Evolutionary conservation across 257 asterid genomes (phyloP), one percentile per base, ranked within the genome.

Genomic region (Capsicum pubescens): DNA sequence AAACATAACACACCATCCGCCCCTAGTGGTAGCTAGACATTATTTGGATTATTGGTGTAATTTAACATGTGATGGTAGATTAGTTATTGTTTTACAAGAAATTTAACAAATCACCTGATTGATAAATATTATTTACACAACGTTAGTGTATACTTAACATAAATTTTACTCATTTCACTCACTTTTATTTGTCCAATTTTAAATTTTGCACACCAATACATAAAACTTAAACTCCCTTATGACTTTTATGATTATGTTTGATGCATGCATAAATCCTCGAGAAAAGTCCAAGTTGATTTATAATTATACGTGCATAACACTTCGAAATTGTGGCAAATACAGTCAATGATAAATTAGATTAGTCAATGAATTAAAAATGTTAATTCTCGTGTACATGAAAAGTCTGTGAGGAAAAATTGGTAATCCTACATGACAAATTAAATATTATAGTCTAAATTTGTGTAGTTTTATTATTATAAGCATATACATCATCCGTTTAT

Each of bases 271-370:
- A 3, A 11, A 11, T 17, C 80, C 70, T 63, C 9, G 9, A 19
- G 68, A 61, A 61, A 61, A 21, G 39, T 17, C 39, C 26, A 16
- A 69, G 35, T 69, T 8, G 7, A 69, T 16, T 7, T 69, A 42
- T n/a, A n/a, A n/a, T n/a, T n/a, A n/a, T 16, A 69, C 55, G 13
- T 69, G 78, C 78, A 3, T 69, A 42, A 39, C 79, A 71, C 79
- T 71, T 71, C 10, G 6, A 39, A 11, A 12, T 8, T 39, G 5
- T 12, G 7, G 16, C 9, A 16, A 69, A 69, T 9, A 42, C 17
- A 69, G 48, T 66, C 3, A 71, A 17, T 44, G 36, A 14, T n/a
- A 17, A 5, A 44, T 9, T 44, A n/a, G 36, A 71, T 44, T 71
- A 8, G 57, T 71, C 79, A 71, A 71, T 71, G 8, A 44, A 44